Base-by-base conservation (phyloP, 495 filamentous ascomycete genomes). In the Xylaria bambusicola region DNA sequence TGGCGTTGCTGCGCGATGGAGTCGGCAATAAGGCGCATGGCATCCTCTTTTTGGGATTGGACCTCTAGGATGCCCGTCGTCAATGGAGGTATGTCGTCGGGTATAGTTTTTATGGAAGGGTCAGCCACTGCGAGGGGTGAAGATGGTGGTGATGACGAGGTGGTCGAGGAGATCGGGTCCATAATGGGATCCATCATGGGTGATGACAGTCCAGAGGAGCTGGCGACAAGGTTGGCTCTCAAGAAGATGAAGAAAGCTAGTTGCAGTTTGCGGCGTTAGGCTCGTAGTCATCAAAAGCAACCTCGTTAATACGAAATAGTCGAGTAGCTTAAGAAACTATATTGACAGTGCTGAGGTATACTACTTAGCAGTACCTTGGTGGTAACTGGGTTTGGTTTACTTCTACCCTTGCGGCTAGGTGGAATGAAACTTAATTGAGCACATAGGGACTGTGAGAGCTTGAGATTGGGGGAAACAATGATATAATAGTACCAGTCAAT, bases 201-300 rank as follows among this genome's bases (percentile, higher is more conserved):
- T 8, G 76, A 75, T 18, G 77, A 77, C 60, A 77, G 62, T 52
- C 73, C 71, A 27, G 74, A 76, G 36, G 80, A 68, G 17, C 75
- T 77, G 35, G 82, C 78, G 40, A 80, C 77, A 55, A 84, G 76
- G 63, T 84, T 84, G 52, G 80, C 81, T 46, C 80, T 76, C 23
- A 84, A 72, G 66, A 82, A 83, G 56, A 76, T 75, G 66, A 84
- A 82, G 71, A 84, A 84, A 40, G 81, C 81, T 84, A 61, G 52
- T 41, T 31, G 36, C 35, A 26, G 46, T 58, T 52, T 36, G 23
- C 42, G 45, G 62, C 59, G 62, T 51, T 60, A 61, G 59, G 60
- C 64, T 33, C 64, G 23, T 62, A n/a, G 18, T 10, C 29, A 31
- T 62, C 42, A 42, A 55, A 24, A 64, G 50, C 35, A 38, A 10